Base-by-base conservation (phyloP, 768 basidiomycete species). In the Lactarius tabidus region DNA sequence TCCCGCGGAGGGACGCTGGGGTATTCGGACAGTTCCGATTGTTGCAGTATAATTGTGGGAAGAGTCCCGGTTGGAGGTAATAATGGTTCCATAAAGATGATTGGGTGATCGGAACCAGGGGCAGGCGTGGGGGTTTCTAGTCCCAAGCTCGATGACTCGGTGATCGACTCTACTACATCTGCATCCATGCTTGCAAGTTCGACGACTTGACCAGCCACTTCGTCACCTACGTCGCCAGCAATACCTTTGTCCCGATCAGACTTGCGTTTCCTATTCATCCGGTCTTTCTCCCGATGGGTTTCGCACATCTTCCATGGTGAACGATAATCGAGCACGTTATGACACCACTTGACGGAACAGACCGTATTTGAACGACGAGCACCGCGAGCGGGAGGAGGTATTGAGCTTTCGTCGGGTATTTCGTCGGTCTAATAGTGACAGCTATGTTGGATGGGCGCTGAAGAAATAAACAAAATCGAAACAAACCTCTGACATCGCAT, bases 271-370 rank as follows among this genome's bases (percentile, higher is more conserved):
- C 71, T 75, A 28, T 72, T 70, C 56, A 69, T 63, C 26, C 77
- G 75, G 63, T 77, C 77, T 57, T 68, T 71, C 62, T 72, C 75
- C n/a, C 80, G 74, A 69, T 82, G 83, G 31, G 71, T 67, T 6
- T 82, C 81, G 66, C 83, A 84, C 68, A 76, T 79, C 66, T 80
- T 78, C 82, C 82, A 84, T 0, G 81, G 79, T 15, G 75, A 72
- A 33, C 72, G 74, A 14, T 78, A 78, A 17, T 75, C 67, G 17
- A 84, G 73, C 20, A 83, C 73, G 62, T 83, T 84, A 39, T 76
- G 71, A 64, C 83, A 84, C 39, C 67, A 71, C 48, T 75, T 75
- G 57, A 77, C 75, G 26, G 74, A 73, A 66, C 82, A 83, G 33
- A 75, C 73, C 41, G 76, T 74, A 67, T 75, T 77, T 51, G 72